A percentile compares a stretch with the other conserved stretches of the same genome.
Evolutionary conservation across 108 stramenopile species (phyloP).

Genomic region (Mayamaea pseudoterrestris): DNA sequence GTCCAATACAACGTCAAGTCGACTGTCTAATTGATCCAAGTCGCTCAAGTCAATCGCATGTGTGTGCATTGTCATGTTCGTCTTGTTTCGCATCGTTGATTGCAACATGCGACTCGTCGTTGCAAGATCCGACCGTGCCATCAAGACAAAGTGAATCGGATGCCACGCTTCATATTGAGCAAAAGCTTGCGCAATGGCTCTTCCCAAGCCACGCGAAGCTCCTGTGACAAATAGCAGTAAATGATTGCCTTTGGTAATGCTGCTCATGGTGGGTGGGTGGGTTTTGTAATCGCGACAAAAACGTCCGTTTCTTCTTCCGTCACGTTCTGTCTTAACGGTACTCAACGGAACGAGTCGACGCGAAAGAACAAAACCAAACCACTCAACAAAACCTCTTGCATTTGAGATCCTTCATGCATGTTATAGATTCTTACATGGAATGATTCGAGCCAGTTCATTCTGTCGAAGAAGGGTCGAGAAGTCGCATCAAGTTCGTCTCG

Average conservation of each 20-base stretch:
- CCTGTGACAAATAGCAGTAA: constrained; percentile 37
- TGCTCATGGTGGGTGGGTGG: neutral
- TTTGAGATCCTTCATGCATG: too few relatives aligned
- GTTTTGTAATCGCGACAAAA: neutral
- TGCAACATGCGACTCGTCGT: constrained; percentile 20
- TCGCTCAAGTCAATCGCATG: constrained; percentile 49
- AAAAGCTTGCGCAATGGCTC: constrained; percentile 39
- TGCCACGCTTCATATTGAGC: neutral
- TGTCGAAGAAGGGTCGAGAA: too few relatives aligned
- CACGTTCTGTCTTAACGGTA: too few relatives aligned
- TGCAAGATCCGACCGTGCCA: too few relatives aligned
- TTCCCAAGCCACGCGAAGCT: constrained; percentile 65
- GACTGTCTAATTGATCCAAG: constrained; percentile 31
- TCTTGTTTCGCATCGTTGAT: neutral
- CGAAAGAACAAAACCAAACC: too few relatives aligned
- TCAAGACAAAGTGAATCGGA: constrained; percentile 29
- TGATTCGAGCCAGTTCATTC: too few relatives aligned
- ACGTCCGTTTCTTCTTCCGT: too few relatives aligned
- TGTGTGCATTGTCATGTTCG: constrained; percentile 13
- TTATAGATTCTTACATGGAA: too few relatives aligned
- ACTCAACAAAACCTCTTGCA: too few relatives aligned
- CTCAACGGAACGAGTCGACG: too few relatives aligned
- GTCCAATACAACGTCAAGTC: constrained; percentile 24
- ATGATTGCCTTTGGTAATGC: neutral
- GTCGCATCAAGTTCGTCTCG: too few relatives aligned